These are phyloP conservation scores for Quercus mongolica DNA, from an alignment of 306 rosid species.

Conservation along the genomic window DNA sequence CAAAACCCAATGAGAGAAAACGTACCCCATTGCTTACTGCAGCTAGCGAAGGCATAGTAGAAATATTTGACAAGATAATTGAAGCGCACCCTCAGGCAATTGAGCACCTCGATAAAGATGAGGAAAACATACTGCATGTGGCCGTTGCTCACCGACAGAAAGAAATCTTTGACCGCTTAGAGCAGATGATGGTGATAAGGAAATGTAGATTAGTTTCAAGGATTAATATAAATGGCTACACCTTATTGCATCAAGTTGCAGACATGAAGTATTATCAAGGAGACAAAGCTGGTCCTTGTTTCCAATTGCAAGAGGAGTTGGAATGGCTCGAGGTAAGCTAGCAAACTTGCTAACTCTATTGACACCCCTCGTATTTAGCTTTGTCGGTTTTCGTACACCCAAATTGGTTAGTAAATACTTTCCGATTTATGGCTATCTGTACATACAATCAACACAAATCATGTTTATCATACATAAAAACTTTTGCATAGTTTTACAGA, in stretches of 20 bases:
- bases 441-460: no score
- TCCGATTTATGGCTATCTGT: no score
- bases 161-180: neutral
- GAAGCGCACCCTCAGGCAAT: constrained; percentile 17
- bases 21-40: constrained; percentile 46
- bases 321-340: neutral
- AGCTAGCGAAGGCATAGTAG: constrained; percentile 35
- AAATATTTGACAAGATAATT: constrained; percentile 37
- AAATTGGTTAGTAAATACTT: no score
- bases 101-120: neutral
- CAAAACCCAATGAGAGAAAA: neutral
- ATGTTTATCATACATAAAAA: no score
- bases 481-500: no score
- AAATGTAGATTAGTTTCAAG: neutral
- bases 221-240: neutral
- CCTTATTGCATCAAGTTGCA: constrained; percentile 15
- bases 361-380: neutral
- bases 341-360: neutral
- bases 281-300: neutral
- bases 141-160: constrained; percentile 29
- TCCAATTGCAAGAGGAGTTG: neutral
- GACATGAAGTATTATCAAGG: neutral
- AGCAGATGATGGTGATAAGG: neutral
- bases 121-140: constrained; percentile 20
- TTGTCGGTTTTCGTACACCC: no score